Conservation (phyloP, 108 stramenopile species). For the Cyclotella atomus region DNA sequence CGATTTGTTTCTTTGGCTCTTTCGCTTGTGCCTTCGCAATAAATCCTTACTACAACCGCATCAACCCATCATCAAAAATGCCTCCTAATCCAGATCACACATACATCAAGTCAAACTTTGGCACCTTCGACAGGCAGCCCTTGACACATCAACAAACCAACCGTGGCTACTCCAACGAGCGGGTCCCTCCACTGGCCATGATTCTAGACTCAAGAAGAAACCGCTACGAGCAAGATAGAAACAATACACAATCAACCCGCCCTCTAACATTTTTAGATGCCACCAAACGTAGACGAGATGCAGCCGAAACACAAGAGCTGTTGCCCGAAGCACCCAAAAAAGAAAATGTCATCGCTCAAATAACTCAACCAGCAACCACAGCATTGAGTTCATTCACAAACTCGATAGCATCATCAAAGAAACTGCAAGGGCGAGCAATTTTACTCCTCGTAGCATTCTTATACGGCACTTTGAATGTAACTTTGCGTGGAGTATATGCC, state of each 20-base stretch:
- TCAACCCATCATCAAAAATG: neutral
- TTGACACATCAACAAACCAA: neutral
- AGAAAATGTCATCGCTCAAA: neutral
- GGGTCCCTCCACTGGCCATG: slow-evolving; percentile 10
- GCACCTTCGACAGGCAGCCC: neutral
- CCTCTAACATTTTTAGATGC: slow-evolving; percentile 9
- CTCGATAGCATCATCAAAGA: slow-evolving; percentile 24
- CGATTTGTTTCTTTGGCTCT: neutral
- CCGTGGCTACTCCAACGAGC: neutral
- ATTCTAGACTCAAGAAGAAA: slow-evolving; percentile 1
- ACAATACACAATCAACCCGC: neutral
- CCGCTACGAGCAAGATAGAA: neutral
- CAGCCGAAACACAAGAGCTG: neutral
- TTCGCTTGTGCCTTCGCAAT: slow-evolving; percentile 7
- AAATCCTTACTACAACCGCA: neutral
- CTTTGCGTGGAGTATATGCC: slow-evolving; percentile 59
- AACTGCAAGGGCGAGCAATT: slow-evolving; percentile 38
- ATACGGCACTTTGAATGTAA: slow-evolving; percentile 66
- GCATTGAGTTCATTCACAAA: slow-evolving; percentile 1
- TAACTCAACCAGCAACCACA: neutral
- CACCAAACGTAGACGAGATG: neutral
- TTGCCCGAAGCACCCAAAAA: neutral
- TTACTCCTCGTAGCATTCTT: slow-evolving; percentile 61
- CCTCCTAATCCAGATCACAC: neutral
- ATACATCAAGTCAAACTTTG: neutral